Evolutionary conservation across 768 basidiomycete species (phyloP).

Genomic region (Lactarius indigo): DNA sequence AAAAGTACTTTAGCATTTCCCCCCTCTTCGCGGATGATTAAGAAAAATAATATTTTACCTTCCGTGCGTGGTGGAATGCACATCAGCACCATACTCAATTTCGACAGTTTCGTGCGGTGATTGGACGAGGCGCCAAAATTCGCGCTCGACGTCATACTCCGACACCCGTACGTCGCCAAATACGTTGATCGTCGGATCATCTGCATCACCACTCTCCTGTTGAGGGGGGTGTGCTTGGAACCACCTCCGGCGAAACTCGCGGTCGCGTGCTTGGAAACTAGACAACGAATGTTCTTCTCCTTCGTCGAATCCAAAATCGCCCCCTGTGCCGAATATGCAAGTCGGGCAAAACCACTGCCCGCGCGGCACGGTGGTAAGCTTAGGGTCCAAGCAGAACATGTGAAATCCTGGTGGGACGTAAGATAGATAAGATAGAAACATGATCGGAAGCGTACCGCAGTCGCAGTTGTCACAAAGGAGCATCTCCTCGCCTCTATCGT

Average conservation of each 20-base stretch:
- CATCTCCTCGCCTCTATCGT: constrained; percentile 87
- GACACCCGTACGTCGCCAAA: constrained; percentile 65
- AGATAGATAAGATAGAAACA: not conserved
- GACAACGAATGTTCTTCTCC: constrained; percentile 93
- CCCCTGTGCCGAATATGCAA: constrained; percentile 87
- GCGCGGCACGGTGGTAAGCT: constrained; percentile 77
- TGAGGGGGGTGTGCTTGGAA: constrained; percentile 68
- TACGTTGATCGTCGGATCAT: constrained; percentile 48
- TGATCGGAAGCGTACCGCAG: constrained; percentile 46
- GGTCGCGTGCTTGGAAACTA: constrained; percentile 88
- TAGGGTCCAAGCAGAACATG: constrained; percentile 95
- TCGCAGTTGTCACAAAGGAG: constrained; percentile 88
- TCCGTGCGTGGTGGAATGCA: constrained; percentile 96
- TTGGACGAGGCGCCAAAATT: constrained; percentile 97
- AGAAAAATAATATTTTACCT: constrained; percentile 54
- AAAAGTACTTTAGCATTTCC: constrained; percentile 4
- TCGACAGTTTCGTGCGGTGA: constrained; percentile 89
- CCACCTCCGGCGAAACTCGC: constrained; percentile 86
- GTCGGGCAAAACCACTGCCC: constrained; percentile 96
- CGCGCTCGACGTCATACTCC: constrained; percentile 88
- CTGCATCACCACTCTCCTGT: constrained; percentile 11
- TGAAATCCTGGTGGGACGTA: constrained; percentile 71
- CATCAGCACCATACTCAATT: constrained; percentile 98
- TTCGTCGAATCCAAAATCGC: constrained; percentile 97
- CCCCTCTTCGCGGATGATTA: constrained; percentile 1